phyloP scores from a whole-genome alignment of 108 stramenopile genomes.

The Skeletonema costatum region DNA sequence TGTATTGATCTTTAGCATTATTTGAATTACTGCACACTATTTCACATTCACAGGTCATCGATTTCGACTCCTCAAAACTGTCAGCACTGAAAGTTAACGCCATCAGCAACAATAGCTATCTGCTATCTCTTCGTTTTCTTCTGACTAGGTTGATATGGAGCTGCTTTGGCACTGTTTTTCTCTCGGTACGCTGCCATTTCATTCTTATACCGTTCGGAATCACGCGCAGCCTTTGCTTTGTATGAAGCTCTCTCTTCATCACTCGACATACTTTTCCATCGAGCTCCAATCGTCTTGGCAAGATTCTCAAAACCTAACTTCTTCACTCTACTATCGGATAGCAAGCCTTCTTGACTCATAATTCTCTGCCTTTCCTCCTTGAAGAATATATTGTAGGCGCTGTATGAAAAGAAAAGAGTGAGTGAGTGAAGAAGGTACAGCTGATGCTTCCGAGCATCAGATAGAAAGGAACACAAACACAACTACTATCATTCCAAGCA shows the following conservation, averaged over 20 bases:
- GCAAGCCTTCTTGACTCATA: conserved; percentile 7
- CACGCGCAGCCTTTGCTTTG: conserved; percentile 48
- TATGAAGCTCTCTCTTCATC: conserved; percentile 47
- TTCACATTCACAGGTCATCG: no score
- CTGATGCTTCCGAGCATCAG: not conserved
- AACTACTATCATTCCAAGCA: not conserved
- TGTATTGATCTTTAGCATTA: no score
- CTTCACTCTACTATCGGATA: not conserved
- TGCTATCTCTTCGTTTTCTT: no score
- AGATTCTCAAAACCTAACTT: conserved; percentile 56
- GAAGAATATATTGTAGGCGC: conserved; percentile 64
- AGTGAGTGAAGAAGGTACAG: not conserved
- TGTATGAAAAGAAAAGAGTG: not conserved
- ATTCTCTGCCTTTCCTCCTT: conserved; percentile 57
- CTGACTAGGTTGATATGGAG: not conserved
- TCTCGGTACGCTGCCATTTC: conserved; percentile 3
- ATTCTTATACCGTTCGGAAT: conserved; percentile 1
- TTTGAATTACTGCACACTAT: no score
- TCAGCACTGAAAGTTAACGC: no score
- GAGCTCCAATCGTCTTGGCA: conserved; percentile 52
- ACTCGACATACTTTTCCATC: conserved; percentile 54
- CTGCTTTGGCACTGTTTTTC: not conserved
- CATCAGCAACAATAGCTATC: no score
- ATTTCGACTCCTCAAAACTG: no score
- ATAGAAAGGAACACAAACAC: not conserved